These are phyloP conservation scores for Trifolium fragiferum DNA, from an alignment of 306 rosid species.

Conservation along the genomic window DNA sequence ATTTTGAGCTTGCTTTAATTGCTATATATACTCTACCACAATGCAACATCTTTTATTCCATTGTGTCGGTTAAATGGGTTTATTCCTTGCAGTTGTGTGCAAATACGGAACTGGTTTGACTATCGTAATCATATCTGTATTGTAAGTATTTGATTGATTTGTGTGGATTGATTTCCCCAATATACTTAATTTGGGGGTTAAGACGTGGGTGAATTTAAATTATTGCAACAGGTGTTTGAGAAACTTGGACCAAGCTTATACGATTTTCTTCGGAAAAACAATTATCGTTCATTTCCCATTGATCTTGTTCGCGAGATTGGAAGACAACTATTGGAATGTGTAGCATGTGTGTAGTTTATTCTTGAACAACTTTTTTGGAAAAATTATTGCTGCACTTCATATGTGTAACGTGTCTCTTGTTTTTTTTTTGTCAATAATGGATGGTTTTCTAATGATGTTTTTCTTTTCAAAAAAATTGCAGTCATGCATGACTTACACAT, in stretches of 20 bases:
- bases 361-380: conserved; percentile 52
- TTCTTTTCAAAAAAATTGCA: conserved; percentile 45
- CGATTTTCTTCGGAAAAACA: conserved; percentile 99
- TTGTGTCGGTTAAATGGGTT: conserved; percentile 77
- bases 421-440: neutral
- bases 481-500: conserved; percentile 91
- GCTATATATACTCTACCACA: conserved; percentile 1
- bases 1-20: neutral
- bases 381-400: neutral
- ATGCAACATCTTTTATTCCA: conserved; percentile 35
- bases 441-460: conserved; percentile 18
- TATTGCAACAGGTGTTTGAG: conserved; percentile 99
- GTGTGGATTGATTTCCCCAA: conserved; percentile 92
- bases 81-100: conserved; percentile 99
- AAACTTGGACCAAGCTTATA: conserved; percentile 99
- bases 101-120: conserved; percentile 99
- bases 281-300: conserved; percentile 99
- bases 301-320: conserved; percentile 99
- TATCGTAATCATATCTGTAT: conserved; percentile 99
- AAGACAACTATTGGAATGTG: conserved; percentile 99
- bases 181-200: conserved; percentile 72
- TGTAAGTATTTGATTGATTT: conserved; percentile 94
- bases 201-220: conserved; percentile 82
- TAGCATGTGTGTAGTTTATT: conserved; percentile 99
- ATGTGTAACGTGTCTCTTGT: neutral